Conservation (phyloP, 257 asterid genomes). For the Petunia axillaris region DNA sequence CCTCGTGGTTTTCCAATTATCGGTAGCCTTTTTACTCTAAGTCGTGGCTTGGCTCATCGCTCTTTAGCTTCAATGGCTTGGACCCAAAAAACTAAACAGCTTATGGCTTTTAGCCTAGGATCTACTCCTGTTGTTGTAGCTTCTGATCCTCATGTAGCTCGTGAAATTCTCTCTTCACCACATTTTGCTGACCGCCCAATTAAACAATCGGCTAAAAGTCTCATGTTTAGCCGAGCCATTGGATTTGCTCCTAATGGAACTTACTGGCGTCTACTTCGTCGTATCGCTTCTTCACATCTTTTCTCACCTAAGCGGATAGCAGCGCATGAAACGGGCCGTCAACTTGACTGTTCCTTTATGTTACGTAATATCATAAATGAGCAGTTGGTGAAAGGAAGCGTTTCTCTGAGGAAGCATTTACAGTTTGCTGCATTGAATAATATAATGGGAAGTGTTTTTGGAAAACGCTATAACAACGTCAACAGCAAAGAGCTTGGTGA, state of each 20-base stretch:
- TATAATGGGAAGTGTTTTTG: constrained; percentile 55
- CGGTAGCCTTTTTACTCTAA: constrained; percentile 58
- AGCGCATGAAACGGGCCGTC: constrained; percentile 51
- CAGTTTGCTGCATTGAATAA: constrained; percentile 53
- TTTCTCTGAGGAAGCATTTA: constrained; percentile 47
- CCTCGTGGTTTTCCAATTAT: constrained; percentile 56
- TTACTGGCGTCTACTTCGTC: constrained; percentile 56
- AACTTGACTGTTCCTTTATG: constrained; percentile 51
- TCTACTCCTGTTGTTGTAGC: constrained; percentile 53
- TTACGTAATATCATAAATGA: constrained; percentile 39
- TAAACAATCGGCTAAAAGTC: constrained; percentile 58
- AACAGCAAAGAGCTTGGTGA: constrained; percentile 36
- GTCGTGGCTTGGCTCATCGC: constrained; percentile 68
- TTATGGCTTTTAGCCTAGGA: constrained; percentile 67
- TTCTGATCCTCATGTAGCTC: constrained; percentile 47
- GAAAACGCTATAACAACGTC: constrained; percentile 39
- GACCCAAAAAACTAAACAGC: constrained; percentile 33
- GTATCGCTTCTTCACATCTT: constrained; percentile 52
- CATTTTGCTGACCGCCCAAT: constrained; percentile 62
- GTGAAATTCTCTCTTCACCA: constrained; percentile 56
- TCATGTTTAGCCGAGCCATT: constrained; percentile 69
- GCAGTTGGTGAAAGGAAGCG: constrained; percentile 38
- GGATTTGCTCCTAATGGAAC: constrained; percentile 66
- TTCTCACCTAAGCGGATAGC: constrained; percentile 52
- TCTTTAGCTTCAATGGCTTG: constrained; percentile 53